Evolutionary conservation across 371 early-diverging fungal species (phyloP), one percentile per base, ranked within the genome.

Genomic region (Encephalitozoon cuniculi): DNA sequence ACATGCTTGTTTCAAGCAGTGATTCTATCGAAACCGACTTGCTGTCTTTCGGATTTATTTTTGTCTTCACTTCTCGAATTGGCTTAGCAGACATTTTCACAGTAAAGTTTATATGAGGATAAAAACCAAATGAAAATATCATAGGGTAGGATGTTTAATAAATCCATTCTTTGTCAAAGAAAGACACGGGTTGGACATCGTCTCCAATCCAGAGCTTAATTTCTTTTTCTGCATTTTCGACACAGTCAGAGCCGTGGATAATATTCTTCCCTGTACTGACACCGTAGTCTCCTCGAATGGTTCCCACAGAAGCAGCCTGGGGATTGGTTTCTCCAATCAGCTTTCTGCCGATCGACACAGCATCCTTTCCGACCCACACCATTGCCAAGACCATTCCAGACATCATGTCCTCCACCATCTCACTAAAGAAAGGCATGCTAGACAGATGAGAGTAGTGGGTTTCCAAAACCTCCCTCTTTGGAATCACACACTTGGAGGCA

Each of bases 241-340:
- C 94, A 68, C 91, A 86, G 89, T 97, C 98, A 76, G 94, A 92
- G 74, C 96, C 98, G 89, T 97, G 98, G 90, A 93, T 91, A 84
- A 97, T 88, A 90, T 97, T 97, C 83, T 90, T 89, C 74, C 85
- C 79, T 46, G 68, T 66, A 46, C 72, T 51, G n/a, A 83, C 77
- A 83, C 90, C 89, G 86, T 89, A 94, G 89, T 98, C 97, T 82
- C 96, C 97, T 87, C 99, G 92, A 89, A 98, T 97, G 87, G 96
- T 95, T 82, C 99, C 99, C 75, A 95, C 92, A 72, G 87, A 88
- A 76, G 93, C 92, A 82, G 90, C 90, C 82, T 92, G 86, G 81
- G 89, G 89, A 84, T 89, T 87, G 74, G 89, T 89, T 78, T 82
- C 85, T 89, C 98, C 99, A 76, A 97, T 89, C 87, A 98, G 88